Percentiles rank a stretch among this genome's conserved stretches.
These are phyloP conservation scores for Aspergillus aculeatinus DNA, from an alignment of 2,329 filamentous ascomycete species.

Conservation along the genomic window DNA sequence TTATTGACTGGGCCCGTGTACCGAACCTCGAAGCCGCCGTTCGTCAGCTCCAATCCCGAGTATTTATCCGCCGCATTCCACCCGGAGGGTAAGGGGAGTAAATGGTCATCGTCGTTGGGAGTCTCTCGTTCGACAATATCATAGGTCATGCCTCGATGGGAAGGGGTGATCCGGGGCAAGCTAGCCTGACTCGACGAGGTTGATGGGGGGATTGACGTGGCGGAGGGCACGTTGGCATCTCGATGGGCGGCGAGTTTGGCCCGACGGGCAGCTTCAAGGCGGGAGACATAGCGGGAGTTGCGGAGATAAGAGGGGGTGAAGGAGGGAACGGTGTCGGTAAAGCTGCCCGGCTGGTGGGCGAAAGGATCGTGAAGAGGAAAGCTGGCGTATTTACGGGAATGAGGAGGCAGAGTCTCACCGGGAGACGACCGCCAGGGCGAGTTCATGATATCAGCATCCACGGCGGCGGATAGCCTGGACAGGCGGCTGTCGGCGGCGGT, in stretches of 20 bases:
- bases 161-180: conserved; percentile 59
- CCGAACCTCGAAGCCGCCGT: conserved; percentile 70
- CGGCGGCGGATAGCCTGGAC: conserved; percentile 39
- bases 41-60: conserved; percentile 68
- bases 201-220: conserved; percentile 45
- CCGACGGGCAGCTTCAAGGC: conserved; percentile 68
- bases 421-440: conserved; percentile 47
- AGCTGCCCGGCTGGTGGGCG: conserved; percentile 22
- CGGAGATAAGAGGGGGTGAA: conserved; percentile 83
- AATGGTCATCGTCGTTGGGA: conserved; percentile 57
- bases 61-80: conserved; percentile 83
- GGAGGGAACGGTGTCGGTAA: conserved; percentile 33
- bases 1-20: conserved; percentile 58
- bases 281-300: conserved; percentile 73
- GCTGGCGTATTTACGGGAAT: conserved; percentile 49
- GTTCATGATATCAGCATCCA: conserved; percentile 52
- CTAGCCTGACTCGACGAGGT: conserved; percentile 59
- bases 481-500: conserved; percentile 34
- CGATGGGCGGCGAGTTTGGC: conserved; percentile 56
- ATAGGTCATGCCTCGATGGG: conserved; percentile 75
- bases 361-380: conserved; percentile 32
- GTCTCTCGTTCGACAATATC: conserved; percentile 79
- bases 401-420: conserved; percentile 43
- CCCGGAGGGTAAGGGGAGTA: conserved; percentile 71
- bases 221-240: conserved; percentile 50